These are phyloP conservation scores for Flaveria sonorensis DNA, from an alignment of 129 eudicot species.

Conservation along the genomic window DNA sequence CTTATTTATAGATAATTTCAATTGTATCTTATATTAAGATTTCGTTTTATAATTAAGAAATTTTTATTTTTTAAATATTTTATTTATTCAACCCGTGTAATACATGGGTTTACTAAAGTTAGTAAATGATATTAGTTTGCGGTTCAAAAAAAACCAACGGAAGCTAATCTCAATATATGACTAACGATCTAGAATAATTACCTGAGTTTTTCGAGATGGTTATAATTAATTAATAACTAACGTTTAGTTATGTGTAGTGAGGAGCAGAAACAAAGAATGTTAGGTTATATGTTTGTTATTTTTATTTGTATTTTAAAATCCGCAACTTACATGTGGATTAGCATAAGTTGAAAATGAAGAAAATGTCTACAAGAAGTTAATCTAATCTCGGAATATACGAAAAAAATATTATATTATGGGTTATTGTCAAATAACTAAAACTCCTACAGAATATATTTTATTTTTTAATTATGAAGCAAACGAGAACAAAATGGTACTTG, in stretches of 20 bases:
- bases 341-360: neutral
- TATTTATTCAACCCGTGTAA: too few relatives aligned
- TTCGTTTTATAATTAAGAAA: too few relatives aligned
- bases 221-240: neutral
- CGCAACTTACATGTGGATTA: conserved; percentile 1
- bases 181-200: neutral
- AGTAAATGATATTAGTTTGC: too few relatives aligned
- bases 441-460: too few relatives aligned
- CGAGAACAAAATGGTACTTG: too few relatives aligned
- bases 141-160: too few relatives aligned
- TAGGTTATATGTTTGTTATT: neutral
- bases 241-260: neutral
- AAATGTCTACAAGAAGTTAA: conserved; percentile 5
- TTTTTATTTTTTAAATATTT: too few relatives aligned
- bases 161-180: neutral
- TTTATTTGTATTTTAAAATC: neutral
- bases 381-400: conserved; percentile 1
- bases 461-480: too few relatives aligned
- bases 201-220: neutral
- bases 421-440: too few relatives aligned
- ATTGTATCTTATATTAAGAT: too few relatives aligned
- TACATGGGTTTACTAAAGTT: too few relatives aligned
- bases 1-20: too few relatives aligned
- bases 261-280: neutral
- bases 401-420: neutral